Conservation (phyloP, 1,284 basidiomycete genomes). For the Pseudozyma tsukubaensis region DNA sequence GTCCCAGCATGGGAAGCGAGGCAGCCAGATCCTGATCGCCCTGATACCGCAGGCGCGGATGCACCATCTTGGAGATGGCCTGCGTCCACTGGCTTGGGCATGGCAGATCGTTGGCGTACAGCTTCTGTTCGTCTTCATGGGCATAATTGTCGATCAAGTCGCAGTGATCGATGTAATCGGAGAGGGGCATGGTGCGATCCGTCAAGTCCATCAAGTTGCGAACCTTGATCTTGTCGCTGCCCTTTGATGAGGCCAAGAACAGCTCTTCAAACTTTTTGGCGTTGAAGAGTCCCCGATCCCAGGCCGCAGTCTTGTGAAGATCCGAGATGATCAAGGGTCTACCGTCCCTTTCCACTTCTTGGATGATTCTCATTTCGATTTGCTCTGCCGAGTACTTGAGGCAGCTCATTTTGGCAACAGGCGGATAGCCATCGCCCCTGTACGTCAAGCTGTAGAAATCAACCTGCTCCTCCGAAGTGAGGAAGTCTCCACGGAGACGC, state of each 20-base stretch:
- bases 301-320: constrained; percentile 22
- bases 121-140: constrained; percentile 10
- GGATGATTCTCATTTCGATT: constrained; percentile 20
- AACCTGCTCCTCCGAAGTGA: constrained; percentile 11
- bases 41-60: constrained; percentile 26
- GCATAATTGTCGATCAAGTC: background rate
- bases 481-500: constrained; percentile 8
- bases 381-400: constrained; percentile 10
- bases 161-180: constrained; percentile 21
- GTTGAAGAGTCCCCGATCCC: constrained; percentile 24
- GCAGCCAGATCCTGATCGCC: constrained; percentile 23
- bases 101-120: constrained; percentile 24
- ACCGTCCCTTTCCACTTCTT: constrained; percentile 20
- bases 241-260: background rate
- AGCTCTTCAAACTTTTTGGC: constrained; percentile 13
- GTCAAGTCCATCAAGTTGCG: constrained; percentile 14
- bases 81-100: constrained; percentile 14
- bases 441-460: constrained; percentile 10
- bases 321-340: constrained; percentile 39
- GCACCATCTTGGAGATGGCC: constrained; percentile 11
- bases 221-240: background rate
- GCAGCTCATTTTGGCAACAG: constrained; percentile 16
- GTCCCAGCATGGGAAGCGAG: constrained; percentile 2
- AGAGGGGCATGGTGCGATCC: constrained; percentile 3
- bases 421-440: background rate